Evolutionary conservation across 495 filamentous ascomycete genomes (phyloP), one percentile per base, ranked within the genome.

Genomic region (Thozetella sp.): DNA sequence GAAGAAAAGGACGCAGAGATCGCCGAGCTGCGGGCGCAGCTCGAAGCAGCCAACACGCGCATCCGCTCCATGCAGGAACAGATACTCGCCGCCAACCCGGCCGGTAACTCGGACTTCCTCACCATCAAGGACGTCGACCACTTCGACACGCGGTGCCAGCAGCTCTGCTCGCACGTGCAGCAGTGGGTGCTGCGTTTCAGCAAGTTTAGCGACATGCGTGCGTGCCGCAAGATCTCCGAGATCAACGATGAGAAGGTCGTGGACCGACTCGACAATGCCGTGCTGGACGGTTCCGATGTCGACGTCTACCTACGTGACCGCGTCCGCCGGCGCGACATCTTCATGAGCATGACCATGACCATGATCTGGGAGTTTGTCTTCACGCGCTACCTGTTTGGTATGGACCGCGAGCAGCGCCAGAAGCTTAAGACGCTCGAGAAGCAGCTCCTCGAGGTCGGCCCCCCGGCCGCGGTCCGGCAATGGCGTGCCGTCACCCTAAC

Each of bases 291-390:
- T 57, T 90, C 92, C 30, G 93, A 97, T 67, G 91, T 94, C 22
- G 91, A 98, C 65, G 76, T 76, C 53, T 93, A 93, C 69, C 86
- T 99, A 13, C 82, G 81, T 60, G 96, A 98, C 68, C 89, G 96
- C 46, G 89, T 95, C 54, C 85, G 85, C 59, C 87, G 95, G 53
- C 86, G 93, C 34, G 92, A 97, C 75, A 89, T 97, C 30, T 96
- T 98, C 77, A 97, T 97, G 90, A 93, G 91, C 23, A 90, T 98
- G 63, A 88, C 93, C 62, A 98, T 97, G 93, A 93, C 88, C 48
- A 96, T 99, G 91, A 86, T 98, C 34, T 97, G 93, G 92, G 94
- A 98, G 70, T 97, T 91, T 67, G 88, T 99, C 69, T 99, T 99
- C 73, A 96, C 93, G 12, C 88, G 96, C 57, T 99, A 98, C 69